phyloP scores from a whole-genome alignment of 176 grass and related monocot species.

The Miscanthus lutarioriparius region DNA sequence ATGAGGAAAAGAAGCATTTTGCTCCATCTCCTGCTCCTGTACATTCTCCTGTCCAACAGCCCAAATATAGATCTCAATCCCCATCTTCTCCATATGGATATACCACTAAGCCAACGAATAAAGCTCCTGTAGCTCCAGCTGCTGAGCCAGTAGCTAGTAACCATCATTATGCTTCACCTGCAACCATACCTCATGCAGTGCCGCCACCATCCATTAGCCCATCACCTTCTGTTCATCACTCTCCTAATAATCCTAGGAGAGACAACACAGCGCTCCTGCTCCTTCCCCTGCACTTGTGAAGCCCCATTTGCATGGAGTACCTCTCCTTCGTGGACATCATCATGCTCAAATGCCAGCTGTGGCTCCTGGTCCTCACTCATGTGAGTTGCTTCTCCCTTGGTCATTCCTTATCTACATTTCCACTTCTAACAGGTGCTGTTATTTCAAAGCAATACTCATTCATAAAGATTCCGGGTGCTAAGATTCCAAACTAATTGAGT shows the following conservation, averaged over 20 bases:
- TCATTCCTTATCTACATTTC: not conserved
- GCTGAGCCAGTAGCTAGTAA: slow-evolving; percentile 34
- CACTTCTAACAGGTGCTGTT: not conserved
- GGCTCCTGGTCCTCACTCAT: slow-evolving; percentile 37
- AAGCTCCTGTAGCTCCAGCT: slow-evolving; percentile 36
- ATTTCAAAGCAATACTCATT: not conserved
- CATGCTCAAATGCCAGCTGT: slow-evolving; percentile 15
- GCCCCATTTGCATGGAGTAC: not conserved
- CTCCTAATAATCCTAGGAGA: slow-evolving; percentile 14
- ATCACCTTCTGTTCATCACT: slow-evolving; percentile 29
- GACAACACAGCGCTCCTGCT: slow-evolving; percentile 15
- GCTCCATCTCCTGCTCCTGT: slow-evolving; percentile 48
- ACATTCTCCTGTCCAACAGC: slow-evolving; percentile 39
- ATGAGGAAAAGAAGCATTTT: slow-evolving; percentile 34
- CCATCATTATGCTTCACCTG: slow-evolving; percentile 46
- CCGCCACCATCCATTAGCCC: slow-evolving; percentile 31
- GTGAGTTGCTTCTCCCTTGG: slow-evolving; percentile 30
- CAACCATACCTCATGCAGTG: slow-evolving; percentile 35
- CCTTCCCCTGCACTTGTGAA: slow-evolving; percentile 24
- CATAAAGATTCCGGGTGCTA: not conserved
- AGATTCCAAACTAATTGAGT: not conserved
- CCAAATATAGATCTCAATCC: slow-evolving; percentile 42
- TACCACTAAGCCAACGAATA: slow-evolving; percentile 41
- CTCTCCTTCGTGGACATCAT: slow-evolving; percentile 27
- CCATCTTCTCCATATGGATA: slow-evolving; percentile 42